Evolutionary conservation across 2,329 filamentous ascomycete species (phyloP), one percentile per base, ranked within the genome.

Genomic region (Calonectria multiphialidica): DNA sequence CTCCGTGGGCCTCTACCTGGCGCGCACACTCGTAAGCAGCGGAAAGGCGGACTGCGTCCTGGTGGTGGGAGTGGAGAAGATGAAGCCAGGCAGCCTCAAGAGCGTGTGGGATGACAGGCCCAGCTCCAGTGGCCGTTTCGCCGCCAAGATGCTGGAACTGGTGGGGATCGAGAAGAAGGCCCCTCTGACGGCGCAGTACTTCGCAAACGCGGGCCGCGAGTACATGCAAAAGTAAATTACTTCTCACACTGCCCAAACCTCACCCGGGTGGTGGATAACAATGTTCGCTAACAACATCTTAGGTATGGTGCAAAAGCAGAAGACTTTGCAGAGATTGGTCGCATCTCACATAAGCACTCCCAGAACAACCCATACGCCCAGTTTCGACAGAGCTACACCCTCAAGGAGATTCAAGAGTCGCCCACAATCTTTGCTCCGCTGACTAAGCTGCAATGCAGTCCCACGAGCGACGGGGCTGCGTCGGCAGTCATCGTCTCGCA

Each of bases 11-110:
- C 87, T 98, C 68, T 92, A 92, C 81, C 93, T 98, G 90, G 96
- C 90, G 1, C 89, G 95, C 35, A 95, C 93, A 62, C 89, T 97
- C 82, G 92, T 98, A 77, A 88, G 91, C 6, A 90, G 94, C 78
- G 96, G 95, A 35, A 94, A 91, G 10, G 94, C 95, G 1, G 94
- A 98, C 84, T 98, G 95, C 81, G 92, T 98, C 18, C 86, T 98
- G 72, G 96, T 98, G 1, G 91, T 98, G 21, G 96, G 96, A 3
- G 98, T 98, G 79, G 96, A 98, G 88, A 98, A 98, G 91, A 98
- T 98, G 96, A 95, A 93, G 86, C 93, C 94, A 0, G 96, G 96
- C 18, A 94, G 92, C 77, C 88, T 98, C 75, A 92, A 95, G 86
- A 90, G 88, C 67, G 93, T 94, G 86, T 98, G 94, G 86, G 92